Base-by-base conservation (phyloP, 2,329 filamentous ascomycete species). In the Lecanicillium sp. region DNA sequence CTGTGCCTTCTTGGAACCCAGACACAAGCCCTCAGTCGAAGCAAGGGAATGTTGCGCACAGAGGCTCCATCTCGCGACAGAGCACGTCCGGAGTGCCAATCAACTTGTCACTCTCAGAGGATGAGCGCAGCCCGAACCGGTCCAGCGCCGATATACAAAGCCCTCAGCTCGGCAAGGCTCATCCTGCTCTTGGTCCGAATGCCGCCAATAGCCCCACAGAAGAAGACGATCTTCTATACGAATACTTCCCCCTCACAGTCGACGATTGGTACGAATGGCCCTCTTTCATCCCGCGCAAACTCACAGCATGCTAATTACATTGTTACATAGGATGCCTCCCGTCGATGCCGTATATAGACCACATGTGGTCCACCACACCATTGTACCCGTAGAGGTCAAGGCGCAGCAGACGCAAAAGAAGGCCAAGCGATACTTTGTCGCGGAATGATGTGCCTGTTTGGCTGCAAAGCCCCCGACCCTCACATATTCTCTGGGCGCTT, bases 321-420 rank as follows among this genome's bases (percentile, higher is more conserved):
- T 17, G 10, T n/a, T 19, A 33, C 32, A n/a, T 9, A 76, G 77
- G 81, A 87, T 89, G 77, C 84, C 84, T 3, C 87, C 87, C 1
- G 86, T 94, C 3, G 87, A 94, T 59, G 87, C 87, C 5, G 82
- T 95, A 13, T 95, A 94, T 57, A 72, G 87, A 35, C 90, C 89
- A 5, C 89, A 96, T 58, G 87, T 95, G 13, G 89, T 96, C 3
- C 90, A 97, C 61, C 89, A 96, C 57, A 90, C 85, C 13, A 74
- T 75, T 33, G 68, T 84, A 34, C 79, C 81, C 9, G 72, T 77
- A 4, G 81, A 86, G 49, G 71, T 83, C 51, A 84, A 84, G 54
- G 80, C 81, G 3, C 76, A 82, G 45, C 76, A 81, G 49, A 65
- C 77, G 3, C 69, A 74, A 49, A 81, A 68, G 51, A 81, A 79